Conservation (phyloP, 306 rosid species). For the Gillenia trifoliata region DNA sequence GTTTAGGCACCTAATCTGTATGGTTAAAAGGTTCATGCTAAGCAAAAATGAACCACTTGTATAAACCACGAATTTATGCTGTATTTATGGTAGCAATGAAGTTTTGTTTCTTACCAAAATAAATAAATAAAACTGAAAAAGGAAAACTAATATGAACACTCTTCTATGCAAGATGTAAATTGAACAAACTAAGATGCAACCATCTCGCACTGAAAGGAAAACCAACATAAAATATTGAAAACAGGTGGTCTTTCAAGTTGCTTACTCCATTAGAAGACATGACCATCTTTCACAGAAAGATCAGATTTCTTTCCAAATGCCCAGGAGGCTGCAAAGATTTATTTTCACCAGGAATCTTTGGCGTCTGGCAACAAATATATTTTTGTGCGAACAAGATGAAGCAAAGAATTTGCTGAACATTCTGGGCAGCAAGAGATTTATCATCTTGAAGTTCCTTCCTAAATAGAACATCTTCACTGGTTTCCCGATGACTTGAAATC, state of each 20-base stretch:
- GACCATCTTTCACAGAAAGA: conserved; percentile 93
- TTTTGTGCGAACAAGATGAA: conserved; percentile 92
- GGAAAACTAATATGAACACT: no score
- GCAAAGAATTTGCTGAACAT: conserved; percentile 76
- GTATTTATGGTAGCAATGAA: not conserved
- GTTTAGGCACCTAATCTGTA: conserved; percentile 13
- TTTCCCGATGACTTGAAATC: conserved; percentile 80
- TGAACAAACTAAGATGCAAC: not conserved
- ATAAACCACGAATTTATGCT: not conserved
- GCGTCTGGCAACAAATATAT: conserved; percentile 80
- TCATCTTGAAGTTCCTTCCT: conserved; percentile 81
- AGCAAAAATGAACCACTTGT: not conserved
- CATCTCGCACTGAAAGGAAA: not conserved
- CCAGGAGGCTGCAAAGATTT: conserved; percentile 92
- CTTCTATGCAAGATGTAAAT: no score
- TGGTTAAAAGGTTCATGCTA: not conserved
- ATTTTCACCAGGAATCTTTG: conserved; percentile 81
- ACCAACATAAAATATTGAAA: not conserved
- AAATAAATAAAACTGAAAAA: no score
- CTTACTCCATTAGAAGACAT: conserved; percentile 95
- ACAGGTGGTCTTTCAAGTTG: conserved; percentile 18
- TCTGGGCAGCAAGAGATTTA: conserved; percentile 69
- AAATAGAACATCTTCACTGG: conserved; percentile 62
- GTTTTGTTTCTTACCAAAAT: no score
- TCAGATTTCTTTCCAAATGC: conserved; percentile 98